Base-by-base conservation (phyloP, 140 eudicot genomes). In the Ambrosia hybrid region DNA sequence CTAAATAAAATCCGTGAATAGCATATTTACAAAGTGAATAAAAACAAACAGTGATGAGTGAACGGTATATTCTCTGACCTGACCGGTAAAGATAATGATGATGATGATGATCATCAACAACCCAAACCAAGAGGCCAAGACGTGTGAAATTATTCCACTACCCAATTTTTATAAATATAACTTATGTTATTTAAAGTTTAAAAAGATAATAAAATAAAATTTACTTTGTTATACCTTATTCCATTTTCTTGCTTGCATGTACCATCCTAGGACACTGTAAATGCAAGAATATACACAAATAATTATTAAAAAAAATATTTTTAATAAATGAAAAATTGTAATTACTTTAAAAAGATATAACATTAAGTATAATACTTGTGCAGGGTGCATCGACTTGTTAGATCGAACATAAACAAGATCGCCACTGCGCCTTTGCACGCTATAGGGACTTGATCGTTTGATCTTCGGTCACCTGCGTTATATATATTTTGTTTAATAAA, bases 391-490 rank as follows among this genome's bases (percentile, higher is more conserved):
- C 98, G 85, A 58, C 90, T 89, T 8, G 98, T 92, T 21, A 92
- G 96, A 85, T 92, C 96, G 78, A 92, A 92, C 98, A 92, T 92
- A 60, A 92, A 87, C 83, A 92, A 76, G 46, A 92, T 87, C 51
- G 98, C 96, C 6, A 85, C 96, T 1, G 98, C 86, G 73, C 83
- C 92, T 89, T 92, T 92, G 72, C 98, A 92, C n/a, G 98, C 98
- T 38, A 89, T 65, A 13, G 96, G 98, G 16, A 92, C 87, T 64
- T 92, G 96, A 78, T 85, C 90, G 10, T 76, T 76, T 57, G 96
- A 88, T 46, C 59, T 67, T 4, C 16, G 53, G 49, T 88, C 96
- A 57, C 97, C 97, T 91, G 46, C 60, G 83, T 21, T 49, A 63
- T 68, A 39, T 46, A 11, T 12, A 48, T 8, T 60, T 55, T 55